Base-by-base conservation (phyloP, 805 yeast species). In the Kluyveromyces nonfermentans region DNA sequence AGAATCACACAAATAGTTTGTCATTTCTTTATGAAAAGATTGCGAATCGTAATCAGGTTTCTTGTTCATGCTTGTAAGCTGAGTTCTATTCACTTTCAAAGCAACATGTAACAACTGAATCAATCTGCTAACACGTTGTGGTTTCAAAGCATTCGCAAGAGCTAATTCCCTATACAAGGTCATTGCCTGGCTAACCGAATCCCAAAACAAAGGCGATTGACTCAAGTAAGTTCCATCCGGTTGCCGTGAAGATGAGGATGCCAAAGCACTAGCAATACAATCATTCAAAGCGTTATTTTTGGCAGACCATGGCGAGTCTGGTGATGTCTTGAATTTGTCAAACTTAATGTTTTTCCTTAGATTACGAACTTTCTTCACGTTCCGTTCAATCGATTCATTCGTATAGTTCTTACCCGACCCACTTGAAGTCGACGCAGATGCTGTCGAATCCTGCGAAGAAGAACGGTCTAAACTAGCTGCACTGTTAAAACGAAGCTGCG, bases 11-110 rank as follows among this genome's bases (percentile, higher is more conserved):
- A 77, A 62, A 47, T 71, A 68, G 38, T 66, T 65, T 45, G 74
- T 75, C 66, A 74, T 74, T 50, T 75, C 76, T 41, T 70, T 72
- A 47, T 69, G 72, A 58, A 75, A 74, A 10, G 80, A 76, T 46
- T 73, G 74, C 21, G 77, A 72, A 47, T 77, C 82, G 51, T 75
- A 74, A 56, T 77, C 82, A 12, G 80, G 74, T 51, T 77, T 77
- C 57, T 75, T 75, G 46, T 74, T 70, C 60, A 77, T 64, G 53
- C 76, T 72, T 5, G 78, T 70, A 42, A 75, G 60, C 53, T 76
- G 79, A 35, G 70, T 62, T 56, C 81, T 69, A 53, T 75, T 76
- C 21, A 75, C 75, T 54, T 80, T 67, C 33, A 77, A 62, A 4
- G 78, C 80, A 45, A 75, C 75, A 50, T 78, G 76, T 35, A 77